Conservation (phyloP, 75 land plant genomes). For the Picea sitchensis region DNA sequence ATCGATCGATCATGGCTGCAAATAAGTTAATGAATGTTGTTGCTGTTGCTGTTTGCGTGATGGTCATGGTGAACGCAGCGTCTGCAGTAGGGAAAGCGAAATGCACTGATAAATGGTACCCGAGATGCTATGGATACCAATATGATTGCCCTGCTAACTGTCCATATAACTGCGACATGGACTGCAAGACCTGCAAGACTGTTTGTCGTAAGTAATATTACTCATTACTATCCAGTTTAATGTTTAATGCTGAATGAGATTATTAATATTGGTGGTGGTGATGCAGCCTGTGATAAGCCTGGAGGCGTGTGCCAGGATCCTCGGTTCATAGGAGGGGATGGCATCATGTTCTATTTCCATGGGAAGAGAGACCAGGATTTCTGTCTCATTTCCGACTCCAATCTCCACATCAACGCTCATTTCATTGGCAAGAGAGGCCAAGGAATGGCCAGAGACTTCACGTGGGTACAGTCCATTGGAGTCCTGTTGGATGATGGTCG, state of each 20-base stretch:
- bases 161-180: neutral
- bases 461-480: constrained; percentile 28
- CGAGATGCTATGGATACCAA: neutral
- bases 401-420: constrained; percentile 29
- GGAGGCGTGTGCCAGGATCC: constrained; percentile 34
- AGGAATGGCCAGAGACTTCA: constrained; percentile 22
- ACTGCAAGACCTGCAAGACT: constrained; percentile 8
- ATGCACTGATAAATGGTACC: neutral
- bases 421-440: constrained; percentile 31
- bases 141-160: neutral
- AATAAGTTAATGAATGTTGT: neutral
- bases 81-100: neutral
- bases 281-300: constrained; percentile 6
- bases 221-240: neutral
- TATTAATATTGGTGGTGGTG: neutral
- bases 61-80: neutral
- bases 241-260: constrained; percentile 11
- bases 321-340: constrained; percentile 33
- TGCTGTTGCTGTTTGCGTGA: neutral
- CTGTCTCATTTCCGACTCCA: constrained; percentile 23
- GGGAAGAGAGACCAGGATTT: constrained; percentile 22
- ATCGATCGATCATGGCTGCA: too few species aligned
- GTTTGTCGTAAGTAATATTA: neutral
- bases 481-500: constrained; percentile 10
- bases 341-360: constrained; percentile 31